Evolutionary conservation across 2,329 filamentous ascomycete species (phyloP), one percentile per base, ranked within the genome.

Genomic region (Ophiocordyceps camponoti-saundersi): DNA sequence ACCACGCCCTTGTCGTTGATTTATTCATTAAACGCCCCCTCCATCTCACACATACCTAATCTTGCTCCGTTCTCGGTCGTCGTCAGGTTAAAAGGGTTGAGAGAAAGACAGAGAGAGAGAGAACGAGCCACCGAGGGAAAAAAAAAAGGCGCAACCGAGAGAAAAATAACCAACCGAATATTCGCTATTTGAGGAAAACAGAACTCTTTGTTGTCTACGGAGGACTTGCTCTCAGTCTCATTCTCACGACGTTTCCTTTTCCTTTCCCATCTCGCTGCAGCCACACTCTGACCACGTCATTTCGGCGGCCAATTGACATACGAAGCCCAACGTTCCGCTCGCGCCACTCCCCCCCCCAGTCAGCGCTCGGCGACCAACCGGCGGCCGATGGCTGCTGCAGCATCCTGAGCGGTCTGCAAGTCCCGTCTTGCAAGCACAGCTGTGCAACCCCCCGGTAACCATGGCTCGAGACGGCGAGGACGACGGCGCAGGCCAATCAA

Each of bases 401-500:
- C 48, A 47, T 43, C 44, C 44, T 46, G 44, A 45, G 48, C 48
- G 36, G 45, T 46, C 48, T 47, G 48, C 48, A 45, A 36, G 18
- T 29, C 44, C 21, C 21, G 44, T 20, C 21, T 21, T 6, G 41
- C 26, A 44, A 48, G 22, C 21, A 42, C 23, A 41, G 44, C 41
- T 48, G 26, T 29, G 26, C 26, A 29, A 29, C 26, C 26, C 26
- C 26, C 26, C 15, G 32, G 36, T 20, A n/a, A 60, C 52, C 60
- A 67, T 64, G 67, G 58, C 63, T 56, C 62, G 61, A 56, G 68
- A 70, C 57, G 65, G 61, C 59, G 68, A 73, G 55, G 58, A 57
- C 55, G 66, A 71, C 60, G 69, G 67, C 62, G 61, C 66, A 61
- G 62, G 64, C 72, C 72, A 75, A 75, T 75, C 71, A 75, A 75